Percentiles rank a stretch among this genome's conserved stretches.
phyloP scores from a whole-genome alignment of 257 asterid genomes.

The Salvia rosmarinus region DNA sequence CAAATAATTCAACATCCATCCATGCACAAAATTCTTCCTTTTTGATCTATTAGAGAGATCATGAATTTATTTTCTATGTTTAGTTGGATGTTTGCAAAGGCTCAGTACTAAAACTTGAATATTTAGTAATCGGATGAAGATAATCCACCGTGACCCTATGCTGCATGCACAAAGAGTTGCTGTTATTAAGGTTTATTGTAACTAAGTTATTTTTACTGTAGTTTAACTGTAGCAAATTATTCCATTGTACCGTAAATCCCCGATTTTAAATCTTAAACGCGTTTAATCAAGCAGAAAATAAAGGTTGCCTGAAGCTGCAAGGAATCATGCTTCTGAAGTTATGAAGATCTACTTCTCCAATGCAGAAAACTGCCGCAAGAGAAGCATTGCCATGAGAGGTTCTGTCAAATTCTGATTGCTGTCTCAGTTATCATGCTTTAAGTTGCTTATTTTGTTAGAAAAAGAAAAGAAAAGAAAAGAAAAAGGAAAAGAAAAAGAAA shows the following conservation, averaged over 20 bases:
- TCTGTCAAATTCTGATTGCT: neutral
- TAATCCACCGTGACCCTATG: slow-evolving; percentile 79
- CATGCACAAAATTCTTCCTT: slow-evolving; percentile 24
- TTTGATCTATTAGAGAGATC: slow-evolving; percentile 32
- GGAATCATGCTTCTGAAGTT: slow-evolving; percentile 83
- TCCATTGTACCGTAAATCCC: too few relatives aligned
- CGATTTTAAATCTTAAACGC: too few relatives aligned
- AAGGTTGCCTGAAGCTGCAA: slow-evolving; percentile 84
- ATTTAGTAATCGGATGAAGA: slow-evolving; percentile 89
- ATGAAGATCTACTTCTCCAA: slow-evolving; percentile 79
- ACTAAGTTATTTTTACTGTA: too few relatives aligned
- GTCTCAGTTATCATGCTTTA: neutral
- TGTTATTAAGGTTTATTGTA: slow-evolving; percentile 78
- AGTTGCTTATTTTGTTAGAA: slow-evolving; percentile 7
- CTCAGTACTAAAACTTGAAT: slow-evolving; percentile 91
- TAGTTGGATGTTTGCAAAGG: slow-evolving; percentile 98
- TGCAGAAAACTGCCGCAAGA: slow-evolving; percentile 85
- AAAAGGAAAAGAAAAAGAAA: too few relatives aligned
- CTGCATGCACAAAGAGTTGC: slow-evolving; percentile 92
- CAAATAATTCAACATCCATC: slow-evolving; percentile 8
- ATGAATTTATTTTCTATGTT: slow-evolving; percentile 60
- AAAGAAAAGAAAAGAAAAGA: too few relatives aligned
- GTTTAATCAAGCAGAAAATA: slow-evolving; percentile 54
- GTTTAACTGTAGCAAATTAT: too few relatives aligned
- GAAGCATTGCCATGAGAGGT: slow-evolving; percentile 94